Percentiles rank a stretch among this genome's conserved stretches.
Evolutionary conservation across 805 yeast species (phyloP).

Genomic region (Candida vaughaniae): DNA sequence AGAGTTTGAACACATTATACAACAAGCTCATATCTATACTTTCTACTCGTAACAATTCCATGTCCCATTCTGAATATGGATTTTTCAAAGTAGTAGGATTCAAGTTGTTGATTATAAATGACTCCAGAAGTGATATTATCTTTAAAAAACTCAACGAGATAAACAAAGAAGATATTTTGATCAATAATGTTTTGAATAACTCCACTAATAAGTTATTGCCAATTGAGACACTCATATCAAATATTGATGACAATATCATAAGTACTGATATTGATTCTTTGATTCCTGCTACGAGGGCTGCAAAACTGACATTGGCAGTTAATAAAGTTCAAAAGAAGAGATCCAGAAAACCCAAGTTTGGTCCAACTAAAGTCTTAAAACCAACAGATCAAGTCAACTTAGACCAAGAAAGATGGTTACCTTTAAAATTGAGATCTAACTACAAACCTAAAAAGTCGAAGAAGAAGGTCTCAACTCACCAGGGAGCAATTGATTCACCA

Average conservation of each 20-base stretch:
- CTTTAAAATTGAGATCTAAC: conserved; percentile 78
- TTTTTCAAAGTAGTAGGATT: conserved; percentile 31
- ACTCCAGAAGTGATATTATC: conserved; percentile 16
- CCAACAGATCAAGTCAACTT: conserved; percentile 26
- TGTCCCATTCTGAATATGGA: conserved; percentile 19
- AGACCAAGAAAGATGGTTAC: conserved; percentile 84
- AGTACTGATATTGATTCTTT: conserved; percentile 27
- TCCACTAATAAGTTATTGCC: conserved; percentile 19
- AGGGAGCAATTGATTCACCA: conserved; percentile 23
- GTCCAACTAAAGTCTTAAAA: conserved; percentile 26
- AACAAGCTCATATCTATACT: conserved; percentile 17
- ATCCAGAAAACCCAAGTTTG: conserved; percentile 25
- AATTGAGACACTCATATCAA: conserved; percentile 19
- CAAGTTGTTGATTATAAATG: conserved; percentile 22
- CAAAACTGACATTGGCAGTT: background rate
- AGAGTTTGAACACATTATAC: conserved; percentile 25
- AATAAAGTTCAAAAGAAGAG: conserved; percentile 26
- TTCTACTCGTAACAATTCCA: background rate
- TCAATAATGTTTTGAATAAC: conserved; percentile 19
- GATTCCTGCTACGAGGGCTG: conserved; percentile 12
- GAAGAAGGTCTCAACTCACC: conserved; percentile 26
- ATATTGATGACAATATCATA: conserved; percentile 29
- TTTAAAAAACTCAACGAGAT: conserved; percentile 21
- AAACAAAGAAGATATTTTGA: conserved; percentile 23
- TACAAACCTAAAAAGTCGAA: conserved; percentile 78